These are phyloP conservation scores for Marasmius oreades DNA, from an alignment of 1,284 basidiomycete species.

Conservation along the genomic window DNA sequence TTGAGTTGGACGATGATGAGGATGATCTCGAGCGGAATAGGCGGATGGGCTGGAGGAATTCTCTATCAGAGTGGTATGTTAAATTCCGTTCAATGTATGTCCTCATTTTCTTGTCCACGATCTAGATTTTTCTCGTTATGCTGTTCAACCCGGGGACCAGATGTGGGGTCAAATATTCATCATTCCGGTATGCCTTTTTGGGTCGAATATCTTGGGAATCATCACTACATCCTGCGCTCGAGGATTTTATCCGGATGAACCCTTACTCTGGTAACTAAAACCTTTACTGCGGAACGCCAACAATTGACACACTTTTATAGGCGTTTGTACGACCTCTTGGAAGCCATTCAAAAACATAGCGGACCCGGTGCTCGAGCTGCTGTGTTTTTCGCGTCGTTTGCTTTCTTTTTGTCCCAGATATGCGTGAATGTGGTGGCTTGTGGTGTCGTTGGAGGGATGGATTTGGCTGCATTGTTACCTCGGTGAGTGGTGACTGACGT, in stretches of 20 bases:
- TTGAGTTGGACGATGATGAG: constrained; percentile 31
- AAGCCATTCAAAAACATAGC: constrained; percentile 27
- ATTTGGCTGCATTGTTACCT: constrained; percentile 24
- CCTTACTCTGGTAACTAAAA: constrained; percentile 24
- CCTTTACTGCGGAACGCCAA: neutral
- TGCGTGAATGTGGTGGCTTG: constrained; percentile 28
- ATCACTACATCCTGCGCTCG: constrained; percentile 29
- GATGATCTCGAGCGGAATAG: constrained; percentile 28
- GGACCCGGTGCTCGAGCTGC: constrained; percentile 25
- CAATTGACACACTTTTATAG: constrained; percentile 3
- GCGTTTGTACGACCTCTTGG: constrained; percentile 27
- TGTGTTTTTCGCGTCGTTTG: constrained; percentile 29
- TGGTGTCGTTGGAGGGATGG: constrained; percentile 29
- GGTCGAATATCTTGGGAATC: constrained; percentile 28
- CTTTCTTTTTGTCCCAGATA: constrained; percentile 27
- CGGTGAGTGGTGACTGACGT: constrained; percentile 8
- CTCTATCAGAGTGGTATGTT: constrained; percentile 29
- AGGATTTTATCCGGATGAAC: constrained; percentile 29
- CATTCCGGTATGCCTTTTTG: constrained; percentile 29
- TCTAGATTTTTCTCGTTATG: constrained; percentile 32
- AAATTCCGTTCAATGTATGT: neutral
- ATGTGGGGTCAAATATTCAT: constrained; percentile 30
- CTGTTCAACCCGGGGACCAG: constrained; percentile 26
- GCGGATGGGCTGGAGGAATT: constrained; percentile 31
- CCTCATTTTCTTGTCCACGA: neutral